Evolutionary conservation across 352 stramenopile species (phyloP), one percentile per base, ranked within the genome.

Genomic region (Halophytophthora polymorphica): DNA sequence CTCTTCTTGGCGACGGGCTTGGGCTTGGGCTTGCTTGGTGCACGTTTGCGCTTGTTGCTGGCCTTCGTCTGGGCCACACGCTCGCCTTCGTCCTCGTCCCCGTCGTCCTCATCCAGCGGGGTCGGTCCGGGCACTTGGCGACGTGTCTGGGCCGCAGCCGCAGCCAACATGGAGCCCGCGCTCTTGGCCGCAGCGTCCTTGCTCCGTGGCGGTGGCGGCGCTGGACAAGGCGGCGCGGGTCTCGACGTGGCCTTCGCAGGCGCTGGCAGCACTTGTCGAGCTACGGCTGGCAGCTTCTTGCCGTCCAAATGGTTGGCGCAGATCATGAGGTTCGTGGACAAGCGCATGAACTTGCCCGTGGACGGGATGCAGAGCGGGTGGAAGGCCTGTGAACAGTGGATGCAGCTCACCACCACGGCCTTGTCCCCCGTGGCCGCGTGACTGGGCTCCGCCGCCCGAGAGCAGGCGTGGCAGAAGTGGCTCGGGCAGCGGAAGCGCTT

Each of bases 401-500:
- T 90, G 53, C 87, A 96, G 43, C 84, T 81, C 29, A 95, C 77
- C 19, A 95, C 57, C 22, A 56, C 38, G 21, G 17, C 28, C 21
- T 67, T 58, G 28, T 71, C 56, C 18, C 68, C 21, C 10, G 58
- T 76, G 18, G 53, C 61, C 5, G 53, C 13, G 37, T 21, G 18
- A 29, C 33, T 31, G 45, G 31, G 25, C 44, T 44, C 21, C 45
- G 53, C 22, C 1, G 55, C 50, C 19, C 63, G 42, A 19, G 70
- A 65, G 50, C 90, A 97, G 6, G 68, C 66, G 48, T 88, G 73
- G 59, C 90, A 97, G 50, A 86, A 93, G 57, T 97, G 90, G 45
- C 89, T 96, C 22, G 90, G 88, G 48, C 89, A 97, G 29, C 86
- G 80, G 54, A 97, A 97, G 8, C 84, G 73, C 45, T 90, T 90